Conservation (phyloP, 306 rosid species). For the Vachellia collinsii region DNA sequence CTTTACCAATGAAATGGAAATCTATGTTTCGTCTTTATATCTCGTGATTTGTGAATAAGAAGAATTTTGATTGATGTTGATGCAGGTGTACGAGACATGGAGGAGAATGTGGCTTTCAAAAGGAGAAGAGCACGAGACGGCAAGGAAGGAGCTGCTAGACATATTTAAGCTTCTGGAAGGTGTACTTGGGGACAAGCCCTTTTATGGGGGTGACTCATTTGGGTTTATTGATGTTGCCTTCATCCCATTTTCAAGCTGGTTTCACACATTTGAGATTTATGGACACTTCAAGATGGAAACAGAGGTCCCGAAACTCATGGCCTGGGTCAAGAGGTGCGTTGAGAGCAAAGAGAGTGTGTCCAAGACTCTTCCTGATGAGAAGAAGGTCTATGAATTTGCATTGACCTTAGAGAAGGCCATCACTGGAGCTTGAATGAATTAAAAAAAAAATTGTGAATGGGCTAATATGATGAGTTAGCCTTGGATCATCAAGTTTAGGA, state of each 20-base stretch:
- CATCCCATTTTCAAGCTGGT: slow-evolving; percentile 47
- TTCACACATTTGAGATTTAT: slow-evolving; percentile 42
- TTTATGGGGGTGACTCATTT: slow-evolving; percentile 47
- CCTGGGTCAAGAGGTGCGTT: slow-evolving; percentile 56
- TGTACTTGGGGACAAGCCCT: slow-evolving; percentile 38
- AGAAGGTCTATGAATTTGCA: slow-evolving; percentile 39
- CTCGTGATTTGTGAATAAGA: not conserved
- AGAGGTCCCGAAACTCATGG: slow-evolving; percentile 53
- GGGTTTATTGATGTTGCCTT: slow-evolving; percentile 55
- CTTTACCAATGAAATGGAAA: not conserved
- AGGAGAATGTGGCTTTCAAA: slow-evolving; percentile 40
- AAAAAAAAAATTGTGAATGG: not conserved
- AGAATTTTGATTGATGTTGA: not conserved
- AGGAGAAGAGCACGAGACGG: slow-evolving; percentile 53
- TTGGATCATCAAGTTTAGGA: too few relatives aligned
- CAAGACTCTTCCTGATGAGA: slow-evolving; percentile 50
- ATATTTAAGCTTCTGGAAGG: slow-evolving; percentile 42
- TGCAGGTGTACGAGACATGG: slow-evolving; percentile 40
- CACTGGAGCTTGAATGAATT: not conserved
- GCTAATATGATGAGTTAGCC: not conserved
- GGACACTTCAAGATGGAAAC: slow-evolving; percentile 51
- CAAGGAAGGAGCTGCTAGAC: slow-evolving; percentile 41
- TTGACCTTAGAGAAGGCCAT: slow-evolving; percentile 15
- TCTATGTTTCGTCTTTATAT: not conserved
- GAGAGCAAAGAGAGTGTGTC: slow-evolving; percentile 41